These are phyloP conservation scores for Gnaphalium uliginosum DNA, from an alignment of 129 eudicot species.

Conservation along the genomic window DNA sequence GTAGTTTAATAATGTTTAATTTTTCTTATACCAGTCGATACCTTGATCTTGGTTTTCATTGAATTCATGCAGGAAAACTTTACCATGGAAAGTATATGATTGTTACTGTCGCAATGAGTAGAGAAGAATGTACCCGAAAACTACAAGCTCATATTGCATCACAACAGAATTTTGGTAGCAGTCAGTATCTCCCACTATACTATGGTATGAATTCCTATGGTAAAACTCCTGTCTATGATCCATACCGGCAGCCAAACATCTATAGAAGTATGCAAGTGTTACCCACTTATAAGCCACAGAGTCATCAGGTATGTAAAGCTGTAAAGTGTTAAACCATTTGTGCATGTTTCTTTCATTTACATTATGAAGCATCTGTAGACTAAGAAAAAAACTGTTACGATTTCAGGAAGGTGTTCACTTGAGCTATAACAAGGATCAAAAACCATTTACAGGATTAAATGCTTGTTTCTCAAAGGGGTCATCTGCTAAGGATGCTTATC, in stretches of 20 bases:
- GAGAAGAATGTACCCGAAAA: conserved; percentile 15
- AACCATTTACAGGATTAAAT: conserved; percentile 1
- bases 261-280: conserved; percentile 26
- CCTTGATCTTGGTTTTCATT: conserved; percentile 9
- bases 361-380: not conserved
- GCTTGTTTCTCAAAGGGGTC: conserved; percentile 19
- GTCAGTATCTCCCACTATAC: conserved; percentile 17
- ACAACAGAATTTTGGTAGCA: conserved; percentile 4
- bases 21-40: not conserved
- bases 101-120: conserved; percentile 35
- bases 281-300: conserved; percentile 15
- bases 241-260: conserved; percentile 24
- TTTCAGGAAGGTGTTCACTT: conserved; percentile 25
- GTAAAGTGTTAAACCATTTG: not conserved
- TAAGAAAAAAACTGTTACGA: not conserved
- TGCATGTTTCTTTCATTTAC: not conserved
- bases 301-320: conserved; percentile 20
- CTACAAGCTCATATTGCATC: conserved; percentile 15
- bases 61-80: conserved; percentile 34
- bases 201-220: conserved; percentile 20
- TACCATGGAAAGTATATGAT: conserved; percentile 36
- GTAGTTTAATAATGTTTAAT: not conserved
- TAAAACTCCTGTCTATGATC: conserved; percentile 22
- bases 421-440: conserved; percentile 24
- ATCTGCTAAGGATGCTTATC: conserved; percentile 16